phyloP scores from a whole-genome alignment of 164 flowering plant species.

The Saururus chinensis region DNA sequence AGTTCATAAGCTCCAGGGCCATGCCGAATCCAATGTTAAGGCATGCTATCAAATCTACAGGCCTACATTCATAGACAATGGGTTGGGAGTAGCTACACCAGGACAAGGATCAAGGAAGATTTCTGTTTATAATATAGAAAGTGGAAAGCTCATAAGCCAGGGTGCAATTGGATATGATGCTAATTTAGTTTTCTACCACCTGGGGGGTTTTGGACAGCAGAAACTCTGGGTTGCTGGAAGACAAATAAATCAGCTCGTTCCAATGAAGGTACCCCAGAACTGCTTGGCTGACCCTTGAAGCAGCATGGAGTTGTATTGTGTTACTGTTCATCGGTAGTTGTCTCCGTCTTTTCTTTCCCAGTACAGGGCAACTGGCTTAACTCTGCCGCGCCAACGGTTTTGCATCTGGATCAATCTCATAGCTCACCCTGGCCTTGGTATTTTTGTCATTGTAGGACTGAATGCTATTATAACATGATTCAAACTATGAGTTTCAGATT shows the following conservation, averaged over 20 bases:
- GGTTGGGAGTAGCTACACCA: slow-evolving; percentile 5
- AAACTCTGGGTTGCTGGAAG: slow-evolving; percentile 6
- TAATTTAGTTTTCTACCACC: slow-evolving; percentile 1
- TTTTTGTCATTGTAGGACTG: no score
- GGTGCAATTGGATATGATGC: slow-evolving; percentile 8
- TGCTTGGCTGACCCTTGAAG: no score
- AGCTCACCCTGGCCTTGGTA: no score
- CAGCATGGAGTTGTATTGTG: no score
- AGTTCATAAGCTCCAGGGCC: slow-evolving; percentile 7
- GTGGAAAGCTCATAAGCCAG: slow-evolving; percentile 3
- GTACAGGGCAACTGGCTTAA: no score
- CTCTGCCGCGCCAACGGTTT: no score
- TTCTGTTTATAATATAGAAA: slow-evolving; percentile 5
- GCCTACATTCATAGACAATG: slow-evolving; percentile 7
- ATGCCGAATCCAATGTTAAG: background rate
- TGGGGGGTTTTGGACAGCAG: background rate
- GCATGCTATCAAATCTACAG: slow-evolving; percentile 5
- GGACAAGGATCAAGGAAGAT: slow-evolving; percentile 9
- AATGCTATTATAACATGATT: no score
- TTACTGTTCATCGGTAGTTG: no score
- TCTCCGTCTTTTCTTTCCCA: no score
- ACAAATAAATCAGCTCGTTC: slow-evolving; percentile 9
- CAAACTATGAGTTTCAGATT: no score
- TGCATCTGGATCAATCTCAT: no score
- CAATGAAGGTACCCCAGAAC: background rate